Conservation (phyloP, 768 basidiomycete genomes). For the Mycena polygramma region DNA sequence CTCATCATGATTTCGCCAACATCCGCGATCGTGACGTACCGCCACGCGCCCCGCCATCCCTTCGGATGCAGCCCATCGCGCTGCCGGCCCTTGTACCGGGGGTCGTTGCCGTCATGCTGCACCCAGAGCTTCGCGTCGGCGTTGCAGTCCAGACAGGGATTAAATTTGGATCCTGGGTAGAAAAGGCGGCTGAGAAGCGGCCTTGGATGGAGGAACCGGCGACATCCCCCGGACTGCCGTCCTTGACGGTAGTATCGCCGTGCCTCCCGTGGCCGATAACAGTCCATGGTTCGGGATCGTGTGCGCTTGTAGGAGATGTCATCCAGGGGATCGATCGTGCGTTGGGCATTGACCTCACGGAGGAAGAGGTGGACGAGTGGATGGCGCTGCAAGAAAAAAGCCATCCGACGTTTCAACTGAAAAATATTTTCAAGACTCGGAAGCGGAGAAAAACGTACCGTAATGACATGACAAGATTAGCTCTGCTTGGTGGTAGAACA, state of each 20-base stretch:
- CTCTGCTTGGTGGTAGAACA: constrained; percentile 19
- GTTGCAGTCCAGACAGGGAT: background rate
- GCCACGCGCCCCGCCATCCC: constrained; percentile 9
- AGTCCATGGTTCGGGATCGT: constrained; percentile 20
- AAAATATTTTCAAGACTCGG: background rate
- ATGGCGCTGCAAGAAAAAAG: background rate
- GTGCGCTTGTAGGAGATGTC: constrained; percentile 17
- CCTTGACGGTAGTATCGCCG: constrained; percentile 23
- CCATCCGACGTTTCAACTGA: background rate
- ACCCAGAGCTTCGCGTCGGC: constrained; percentile 8
- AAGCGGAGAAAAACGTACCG: background rate
- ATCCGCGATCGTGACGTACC: constrained; percentile 4
- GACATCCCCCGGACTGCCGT: constrained; percentile 30
- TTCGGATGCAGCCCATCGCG: constrained; percentile 3
- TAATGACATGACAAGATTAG: constrained; percentile 4
- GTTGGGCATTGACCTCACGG: constrained; percentile 1
- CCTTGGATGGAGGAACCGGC: constrained; percentile 10
- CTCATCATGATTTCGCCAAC: background rate
- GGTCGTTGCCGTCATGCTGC: constrained; percentile 3
- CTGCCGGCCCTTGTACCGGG: constrained; percentile 21
- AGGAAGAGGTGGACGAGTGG: constrained; percentile 6
- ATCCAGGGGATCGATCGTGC: constrained; percentile 10
- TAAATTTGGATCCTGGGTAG: constrained; percentile 2
- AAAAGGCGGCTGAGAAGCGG: background rate
- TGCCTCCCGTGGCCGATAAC: constrained; percentile 34